phyloP scores from a whole-genome alignment of 257 asterid species.

The Cordia subcordata region DNA sequence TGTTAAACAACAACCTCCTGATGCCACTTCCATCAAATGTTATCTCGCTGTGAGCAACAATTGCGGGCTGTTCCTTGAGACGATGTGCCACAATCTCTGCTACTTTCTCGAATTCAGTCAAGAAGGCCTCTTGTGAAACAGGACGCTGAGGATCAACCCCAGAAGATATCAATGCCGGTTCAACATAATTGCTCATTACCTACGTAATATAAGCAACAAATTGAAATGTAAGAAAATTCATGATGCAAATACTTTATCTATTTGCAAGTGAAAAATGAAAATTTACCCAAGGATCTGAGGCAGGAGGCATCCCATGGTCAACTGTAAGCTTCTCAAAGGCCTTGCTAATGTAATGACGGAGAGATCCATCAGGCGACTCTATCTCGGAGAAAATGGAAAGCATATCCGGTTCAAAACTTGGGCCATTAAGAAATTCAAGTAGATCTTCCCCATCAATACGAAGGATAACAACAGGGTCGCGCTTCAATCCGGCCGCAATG shows the following conservation, averaged over 20 bases:
- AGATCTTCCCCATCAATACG: slow-evolving; percentile 92
- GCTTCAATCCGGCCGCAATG: slow-evolving; percentile 94
- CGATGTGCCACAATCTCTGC: slow-evolving; percentile 45
- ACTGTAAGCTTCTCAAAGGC: slow-evolving; percentile 79
- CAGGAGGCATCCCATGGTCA: slow-evolving; percentile 94
- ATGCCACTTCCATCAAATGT: slow-evolving; percentile 82
- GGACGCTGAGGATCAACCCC: slow-evolving; percentile 39
- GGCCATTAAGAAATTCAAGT: slow-evolving; percentile 49
- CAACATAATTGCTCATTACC: slow-evolving; percentile 65
- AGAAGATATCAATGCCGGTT: slow-evolving; percentile 58
- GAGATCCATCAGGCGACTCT: slow-evolving; percentile 42
- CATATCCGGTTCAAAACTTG: slow-evolving; percentile 59
- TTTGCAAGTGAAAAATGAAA: too few species aligned
- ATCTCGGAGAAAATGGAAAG: slow-evolving; percentile 53
- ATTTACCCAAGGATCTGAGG: slow-evolving; percentile 83
- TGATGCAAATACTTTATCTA: too few species aligned
- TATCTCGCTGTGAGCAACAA: slow-evolving; percentile 89
- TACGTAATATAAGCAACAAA: slow-evolving; percentile 23
- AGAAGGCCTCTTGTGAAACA: slow-evolving; percentile 61
- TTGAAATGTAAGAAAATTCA: too few species aligned
- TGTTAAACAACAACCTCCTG: slow-evolving; percentile 65
- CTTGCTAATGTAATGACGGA: slow-evolving; percentile 48
- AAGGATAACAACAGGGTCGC: slow-evolving; percentile 87
- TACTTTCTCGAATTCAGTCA: slow-evolving; percentile 50
- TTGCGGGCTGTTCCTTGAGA: slow-evolving; percentile 79